Base-by-base conservation (phyloP, 176 grass and related monocot species). In the Ananas comosus region DNA sequence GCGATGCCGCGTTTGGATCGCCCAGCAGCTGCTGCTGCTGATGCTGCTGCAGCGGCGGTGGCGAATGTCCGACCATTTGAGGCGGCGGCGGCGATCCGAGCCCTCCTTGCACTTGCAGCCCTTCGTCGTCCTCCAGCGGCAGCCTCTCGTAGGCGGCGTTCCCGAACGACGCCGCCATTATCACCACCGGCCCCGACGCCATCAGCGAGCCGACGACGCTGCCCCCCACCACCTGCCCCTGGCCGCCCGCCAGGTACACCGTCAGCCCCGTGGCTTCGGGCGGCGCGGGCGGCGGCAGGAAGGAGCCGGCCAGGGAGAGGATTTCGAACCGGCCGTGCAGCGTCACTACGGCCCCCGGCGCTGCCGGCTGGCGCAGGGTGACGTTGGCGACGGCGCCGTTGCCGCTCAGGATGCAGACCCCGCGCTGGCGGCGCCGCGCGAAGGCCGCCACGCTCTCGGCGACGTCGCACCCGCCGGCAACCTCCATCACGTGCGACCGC, bases 141-240 rank as follows among this genome's bases (percentile, higher is more conserved):
- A 99, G 84, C 71, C 89, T 77, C 72, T 99, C 94, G 68, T 93
- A 99, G 23, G 87, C 78, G n/a, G 94, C 86, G 90, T 97, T 92
- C 23, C 89, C 86, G 78, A 97, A 97, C 17, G 86, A 92, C 12
- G 94, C 94, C 11, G 89, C 86, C 65, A 97, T 87, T 74, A 97
- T 90, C 7, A 97, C 85, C 14, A 97, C 89, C 4, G 93, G 93
- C 1, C 86, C 87, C 0, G 84, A 77, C 4, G 93, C 84, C 0
- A 92, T n/a, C 68, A 97, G 90, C 3, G 87, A 29, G 13, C 93
- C 89, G 16, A 86, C 86, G 8, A 90, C 89, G 5, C 73, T 59
- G 13, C 89, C 94, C 0, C 94, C 89, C 12, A 92, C 57, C 13
- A 92, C 79, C 78, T 92, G 89, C 5, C 86, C 89, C 71, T 97